Evolutionary conservation across 208 protist species (phyloP).

Genomic region (Lotmaria passim): DNA sequence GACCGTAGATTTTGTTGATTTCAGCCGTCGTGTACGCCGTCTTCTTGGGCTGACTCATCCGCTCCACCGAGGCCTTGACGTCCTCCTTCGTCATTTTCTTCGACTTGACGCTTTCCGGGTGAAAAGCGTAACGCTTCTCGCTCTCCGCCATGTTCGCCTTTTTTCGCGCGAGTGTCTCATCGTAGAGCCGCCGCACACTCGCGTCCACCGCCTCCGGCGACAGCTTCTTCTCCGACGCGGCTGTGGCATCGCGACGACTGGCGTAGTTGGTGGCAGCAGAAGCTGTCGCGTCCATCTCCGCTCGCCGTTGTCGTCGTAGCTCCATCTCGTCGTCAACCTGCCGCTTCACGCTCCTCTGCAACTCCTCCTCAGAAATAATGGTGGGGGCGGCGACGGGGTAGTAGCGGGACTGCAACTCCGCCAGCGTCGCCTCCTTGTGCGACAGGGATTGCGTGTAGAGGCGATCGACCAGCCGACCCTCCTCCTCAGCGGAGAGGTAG

Average conservation of each 20-base stretch:
- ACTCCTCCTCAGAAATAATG: constrained; percentile 51
- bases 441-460: constrained; percentile 72
- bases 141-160: constrained; percentile 68
- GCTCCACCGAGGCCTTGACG: constrained; percentile 67
- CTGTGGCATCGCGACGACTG: neutral
- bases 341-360: constrained; percentile 75
- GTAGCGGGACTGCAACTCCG: constrained; percentile 71
- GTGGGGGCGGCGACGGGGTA: constrained; percentile 62
- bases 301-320: constrained; percentile 41
- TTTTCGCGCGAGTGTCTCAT: constrained; percentile 60
- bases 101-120: constrained; percentile 36
- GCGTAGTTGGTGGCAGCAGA: constrained; percentile 11
- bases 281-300: constrained; percentile 42
- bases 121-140: constrained; percentile 64
- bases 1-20: constrained; percentile 87
- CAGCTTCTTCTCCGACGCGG: constrained; percentile 19
- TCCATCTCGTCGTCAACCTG: constrained; percentile 85
- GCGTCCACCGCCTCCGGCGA: constrained; percentile 40
- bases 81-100: constrained; percentile 61
- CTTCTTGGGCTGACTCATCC: constrained; percentile 81
- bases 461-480: constrained; percentile 62
- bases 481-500: constrained; percentile 53
- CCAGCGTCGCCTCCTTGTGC: constrained; percentile 47
- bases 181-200: constrained; percentile 75
- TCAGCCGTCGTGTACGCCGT: constrained; percentile 76